A percentile compares a stretch with the other conserved stretches of the same genome.
Evolutionary conservation across 225 moss, liverwort and hornwort genomes (phyloP).

Genomic region (Marchantia paleacea): DNA sequence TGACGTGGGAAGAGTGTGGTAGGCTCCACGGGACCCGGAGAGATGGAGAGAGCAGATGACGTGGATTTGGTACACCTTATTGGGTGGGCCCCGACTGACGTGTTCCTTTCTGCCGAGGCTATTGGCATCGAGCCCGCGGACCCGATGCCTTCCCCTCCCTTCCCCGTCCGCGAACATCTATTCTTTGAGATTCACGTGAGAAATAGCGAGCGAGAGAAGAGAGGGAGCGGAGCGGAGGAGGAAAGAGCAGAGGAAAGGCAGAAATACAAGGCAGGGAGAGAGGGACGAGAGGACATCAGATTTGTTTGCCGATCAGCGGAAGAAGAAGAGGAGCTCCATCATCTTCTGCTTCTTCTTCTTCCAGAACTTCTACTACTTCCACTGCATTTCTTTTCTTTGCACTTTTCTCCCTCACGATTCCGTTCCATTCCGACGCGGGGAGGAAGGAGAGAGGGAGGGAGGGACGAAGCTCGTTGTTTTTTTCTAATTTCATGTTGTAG

Average conservation of each 20-base stretch:
- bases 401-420: not conserved
- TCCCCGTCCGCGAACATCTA: not conserved
- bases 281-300: not conserved
- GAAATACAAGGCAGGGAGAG: not conserved
- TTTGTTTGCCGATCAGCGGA: not conserved
- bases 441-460: too few species aligned
- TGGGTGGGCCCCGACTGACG: not conserved
- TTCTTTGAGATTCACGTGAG: not conserved
- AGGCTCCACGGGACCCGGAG: not conserved
- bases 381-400: not conserved
- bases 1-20: not conserved
- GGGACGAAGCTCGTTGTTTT: not conserved
- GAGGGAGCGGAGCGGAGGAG: not conserved
- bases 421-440: too few species aligned
- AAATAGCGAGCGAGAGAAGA: not conserved
- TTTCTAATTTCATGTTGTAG: not conserved
- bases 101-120: not conserved
- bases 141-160: not conserved
- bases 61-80: not conserved
- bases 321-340: not conserved
- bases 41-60: not conserved
- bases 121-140: not conserved
- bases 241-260: slow-evolving; percentile 9
- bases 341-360: not conserved
- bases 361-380: too few species aligned